These are phyloP conservation scores for Cucumis melo DNA, from an alignment of 306 rosid genomes.

Conservation along the genomic window DNA sequence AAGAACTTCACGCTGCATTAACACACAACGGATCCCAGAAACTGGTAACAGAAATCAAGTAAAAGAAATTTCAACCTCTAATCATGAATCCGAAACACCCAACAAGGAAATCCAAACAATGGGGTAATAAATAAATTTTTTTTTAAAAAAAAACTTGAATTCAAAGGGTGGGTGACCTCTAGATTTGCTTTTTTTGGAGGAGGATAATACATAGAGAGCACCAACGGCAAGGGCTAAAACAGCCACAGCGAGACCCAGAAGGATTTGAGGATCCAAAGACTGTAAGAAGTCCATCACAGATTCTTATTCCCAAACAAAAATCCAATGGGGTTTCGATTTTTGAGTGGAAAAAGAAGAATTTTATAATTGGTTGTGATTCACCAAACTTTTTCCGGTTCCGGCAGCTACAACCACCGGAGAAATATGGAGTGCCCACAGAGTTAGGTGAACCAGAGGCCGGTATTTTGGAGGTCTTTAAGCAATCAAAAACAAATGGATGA, in stretches of 20 bases:
- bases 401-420: neutral
- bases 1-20: neutral
- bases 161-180: neutral
- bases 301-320: neutral
- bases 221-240: conserved; percentile 3
- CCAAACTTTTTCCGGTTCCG: neutral
- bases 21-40: neutral
- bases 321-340: neutral
- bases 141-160: neutral
- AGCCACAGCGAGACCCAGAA: conserved; percentile 9
- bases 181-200: neutral
- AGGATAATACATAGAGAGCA: conserved; percentile 1
- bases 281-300: conserved; percentile 6
- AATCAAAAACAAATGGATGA: neutral
- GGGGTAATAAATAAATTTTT: too few relatives aligned
- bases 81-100: neutral
- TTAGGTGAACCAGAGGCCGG: neutral
- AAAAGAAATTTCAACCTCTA: neutral
- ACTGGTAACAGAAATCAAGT: neutral
- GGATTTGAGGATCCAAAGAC: conserved; percentile 7
- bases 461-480: neutral
- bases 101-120: neutral
- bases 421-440: neutral
- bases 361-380: neutral
- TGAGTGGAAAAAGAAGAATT: neutral